Base-by-base conservation (phyloP, 2,329 filamentous ascomycete species). In the Exophiala sp. region DNA sequence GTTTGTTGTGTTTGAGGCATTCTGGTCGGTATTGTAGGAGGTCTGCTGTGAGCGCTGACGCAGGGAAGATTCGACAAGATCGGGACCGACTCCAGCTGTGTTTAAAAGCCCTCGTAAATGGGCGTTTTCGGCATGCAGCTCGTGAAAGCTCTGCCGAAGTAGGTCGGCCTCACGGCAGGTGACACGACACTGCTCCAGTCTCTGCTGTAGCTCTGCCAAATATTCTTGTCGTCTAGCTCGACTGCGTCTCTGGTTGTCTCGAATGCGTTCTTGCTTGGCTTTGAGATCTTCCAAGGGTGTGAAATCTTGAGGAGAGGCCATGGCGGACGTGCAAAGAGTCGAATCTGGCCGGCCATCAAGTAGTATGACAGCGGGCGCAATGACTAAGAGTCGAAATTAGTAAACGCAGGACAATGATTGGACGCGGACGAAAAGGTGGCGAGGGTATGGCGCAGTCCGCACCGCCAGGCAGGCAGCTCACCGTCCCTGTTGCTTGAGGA, bases 211-310 rank as follows among this genome's bases (percentile, higher is more conserved):
- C 18, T 58, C 53, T n/a, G 45, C 45, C 19, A 61, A 41, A 32
- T 61, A 61, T 43, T 59, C 53, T 39, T 56, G 54, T 5, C 55
- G 47, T 13, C 60, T 50, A 18, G 56, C 58, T 10, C 60, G 59
- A 42, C 56, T 60, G 21, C 59, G 58, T 44, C 59, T 52, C 37
- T 62, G 60, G 35, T 62, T 62, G 44, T 60, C 57, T 38, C 60
- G 54, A 18, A 61, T 52, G 3, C 60, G 52, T 37, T 59, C 57
- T 43, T 59, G 57, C 41, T 58, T 59, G 14, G 57, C 50, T 32
- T 49, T 56, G 18, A 45, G n/a, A 2, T 18, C 42, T 2, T 9
- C 19, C n/a, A n/a, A n/a, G 21, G 47, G 46, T 11, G 32, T 18
- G 16, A 23, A 18, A 22, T 43, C 48, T 46, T 32, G 27, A 27